Conservation (phyloP, 306 rosid species). For the Vachellia collinsii region DNA sequence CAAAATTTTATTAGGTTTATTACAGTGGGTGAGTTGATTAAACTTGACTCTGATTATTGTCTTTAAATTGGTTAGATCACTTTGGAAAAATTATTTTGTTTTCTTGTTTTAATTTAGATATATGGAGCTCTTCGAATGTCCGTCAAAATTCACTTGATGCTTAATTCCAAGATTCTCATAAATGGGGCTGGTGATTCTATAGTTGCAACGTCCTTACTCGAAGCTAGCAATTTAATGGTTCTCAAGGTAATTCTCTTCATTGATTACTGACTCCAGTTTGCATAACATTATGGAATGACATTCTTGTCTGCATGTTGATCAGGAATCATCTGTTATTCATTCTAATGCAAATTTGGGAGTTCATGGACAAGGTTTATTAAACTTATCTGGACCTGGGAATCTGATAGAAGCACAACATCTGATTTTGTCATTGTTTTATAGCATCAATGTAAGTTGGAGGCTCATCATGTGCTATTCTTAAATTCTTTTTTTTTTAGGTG, state of each 20-base stretch:
- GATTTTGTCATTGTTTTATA: constrained; percentile 78
- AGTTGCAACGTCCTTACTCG: constrained; percentile 84
- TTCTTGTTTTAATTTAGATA: constrained; percentile 52
- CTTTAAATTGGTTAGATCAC: background rate
- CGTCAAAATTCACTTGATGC: constrained; percentile 91
- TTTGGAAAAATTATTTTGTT: no score
- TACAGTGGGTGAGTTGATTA: background rate
- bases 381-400: constrained; percentile 94
- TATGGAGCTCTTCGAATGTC: constrained; percentile 98
- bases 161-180: constrained; percentile 84
- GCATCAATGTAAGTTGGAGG: constrained; percentile 66
- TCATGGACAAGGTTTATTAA: constrained; percentile 93
- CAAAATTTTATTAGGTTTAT: no score
- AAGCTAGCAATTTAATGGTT: constrained; percentile 93
- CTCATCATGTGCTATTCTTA: constrained; percentile 21
- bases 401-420: constrained; percentile 88
- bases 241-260: constrained; percentile 67
- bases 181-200: constrained; percentile 71
- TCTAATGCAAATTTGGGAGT: constrained; percentile 95
- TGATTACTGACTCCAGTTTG: constrained; percentile 13
- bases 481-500: no score
- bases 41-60: no score
- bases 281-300: constrained; percentile 1
- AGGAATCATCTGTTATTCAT: constrained; percentile 89
- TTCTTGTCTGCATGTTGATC: constrained; percentile 39